phyloP scores from a whole-genome alignment of 441 rosid species.

The Mallotus repandus region DNA sequence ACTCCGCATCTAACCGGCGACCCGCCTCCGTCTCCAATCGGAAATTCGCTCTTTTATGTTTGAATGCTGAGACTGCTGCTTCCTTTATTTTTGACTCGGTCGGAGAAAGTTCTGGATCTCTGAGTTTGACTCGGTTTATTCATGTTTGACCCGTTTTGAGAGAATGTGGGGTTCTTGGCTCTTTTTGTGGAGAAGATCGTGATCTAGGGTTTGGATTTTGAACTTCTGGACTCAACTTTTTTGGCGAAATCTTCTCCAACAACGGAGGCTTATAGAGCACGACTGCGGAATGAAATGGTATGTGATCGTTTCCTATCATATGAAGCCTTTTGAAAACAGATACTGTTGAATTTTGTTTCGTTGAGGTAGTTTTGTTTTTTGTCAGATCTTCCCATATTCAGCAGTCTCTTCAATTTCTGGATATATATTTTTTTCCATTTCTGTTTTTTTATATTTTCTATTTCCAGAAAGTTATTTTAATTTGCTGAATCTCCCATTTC shows the following conservation, averaged over 20 bases:
- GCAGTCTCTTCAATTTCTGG: not conserved
- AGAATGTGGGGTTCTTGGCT: slow-evolving; percentile 73
- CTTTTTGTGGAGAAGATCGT: slow-evolving; percentile 45
- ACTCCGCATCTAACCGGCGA: slow-evolving; percentile 18
- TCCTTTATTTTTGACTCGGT: slow-evolving; percentile 16
- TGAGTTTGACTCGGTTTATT: slow-evolving; percentile 40
- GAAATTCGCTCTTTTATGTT: slow-evolving; percentile 18
- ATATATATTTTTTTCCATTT: not conserved
- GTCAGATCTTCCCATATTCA: slow-evolving; percentile 25
- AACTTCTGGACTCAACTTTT: slow-evolving; percentile 29
- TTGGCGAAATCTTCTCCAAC: slow-evolving; percentile 26
- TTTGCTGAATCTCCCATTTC: not conserved
- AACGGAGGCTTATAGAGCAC: slow-evolving; percentile 60
- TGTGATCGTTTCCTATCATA: slow-evolving; percentile 12
- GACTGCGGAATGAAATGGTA: slow-evolving; percentile 91
- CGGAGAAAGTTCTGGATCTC: slow-evolving; percentile 60
- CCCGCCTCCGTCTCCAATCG: slow-evolving; percentile 17
- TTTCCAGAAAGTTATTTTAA: slow-evolving; percentile 7
- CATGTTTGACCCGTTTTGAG: slow-evolving; percentile 35
- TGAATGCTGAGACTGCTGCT: not conserved
- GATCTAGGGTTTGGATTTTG: slow-evolving; percentile 68
- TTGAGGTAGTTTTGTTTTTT: slow-evolving; percentile 1
- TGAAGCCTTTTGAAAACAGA: not conserved
- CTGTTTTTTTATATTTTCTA: not conserved
- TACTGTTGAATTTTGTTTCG: not conserved